Conservation (phyloP, 2,329 filamentous ascomycete species). For the Zelopaecilomyces penicillatus region DNA sequence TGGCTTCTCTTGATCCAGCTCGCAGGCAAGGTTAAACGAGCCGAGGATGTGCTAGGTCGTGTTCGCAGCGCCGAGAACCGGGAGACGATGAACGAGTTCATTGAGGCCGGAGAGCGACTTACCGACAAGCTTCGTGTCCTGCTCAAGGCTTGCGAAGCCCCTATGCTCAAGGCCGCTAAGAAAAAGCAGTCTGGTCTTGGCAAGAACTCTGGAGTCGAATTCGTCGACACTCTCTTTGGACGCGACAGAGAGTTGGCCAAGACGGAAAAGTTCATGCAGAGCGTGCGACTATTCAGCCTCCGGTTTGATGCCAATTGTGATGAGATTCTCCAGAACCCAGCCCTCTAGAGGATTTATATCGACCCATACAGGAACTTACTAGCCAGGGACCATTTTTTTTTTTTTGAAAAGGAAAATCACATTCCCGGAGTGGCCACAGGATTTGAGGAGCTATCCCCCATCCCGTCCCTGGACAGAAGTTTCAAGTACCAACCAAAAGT, state of each 20-base stretch:
- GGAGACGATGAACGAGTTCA: slow-evolving; percentile 82
- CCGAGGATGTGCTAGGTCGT: slow-evolving; percentile 65
- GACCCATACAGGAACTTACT: not conserved
- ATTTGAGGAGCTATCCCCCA: slow-evolving; percentile 11
- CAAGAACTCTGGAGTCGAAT: slow-evolving; percentile 87
- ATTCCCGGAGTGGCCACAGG: slow-evolving; percentile 7
- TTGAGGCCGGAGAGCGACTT: slow-evolving; percentile 78
- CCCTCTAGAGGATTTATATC: slow-evolving; percentile 32
- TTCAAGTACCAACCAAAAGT: too few species aligned
- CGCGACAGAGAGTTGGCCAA: slow-evolving; percentile 80
- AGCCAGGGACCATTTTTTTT: slow-evolving; percentile 3
- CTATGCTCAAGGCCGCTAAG: slow-evolving; percentile 88
- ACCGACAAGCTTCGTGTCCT: slow-evolving; percentile 78
- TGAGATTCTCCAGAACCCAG: slow-evolving; percentile 64
- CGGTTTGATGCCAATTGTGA: slow-evolving; percentile 96
- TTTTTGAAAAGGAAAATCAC: not conserved
- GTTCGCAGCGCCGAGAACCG: slow-evolving; percentile 66
- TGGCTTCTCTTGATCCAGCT: slow-evolving; percentile 94
- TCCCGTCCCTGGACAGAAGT: not conserved
- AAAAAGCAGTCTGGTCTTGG: slow-evolving; percentile 62
- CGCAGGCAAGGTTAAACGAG: slow-evolving; percentile 85
- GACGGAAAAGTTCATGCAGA: slow-evolving; percentile 89
- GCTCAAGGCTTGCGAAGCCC: slow-evolving; percentile 84
- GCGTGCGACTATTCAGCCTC: slow-evolving; percentile 80
- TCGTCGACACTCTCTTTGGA: slow-evolving; percentile 92